A percentile compares a stretch with the other conserved stretches of the same genome.
phyloP scores from a whole-genome alignment of 2,329 filamentous ascomycete genomes.

The Pseudocercospora vitis region DNA sequence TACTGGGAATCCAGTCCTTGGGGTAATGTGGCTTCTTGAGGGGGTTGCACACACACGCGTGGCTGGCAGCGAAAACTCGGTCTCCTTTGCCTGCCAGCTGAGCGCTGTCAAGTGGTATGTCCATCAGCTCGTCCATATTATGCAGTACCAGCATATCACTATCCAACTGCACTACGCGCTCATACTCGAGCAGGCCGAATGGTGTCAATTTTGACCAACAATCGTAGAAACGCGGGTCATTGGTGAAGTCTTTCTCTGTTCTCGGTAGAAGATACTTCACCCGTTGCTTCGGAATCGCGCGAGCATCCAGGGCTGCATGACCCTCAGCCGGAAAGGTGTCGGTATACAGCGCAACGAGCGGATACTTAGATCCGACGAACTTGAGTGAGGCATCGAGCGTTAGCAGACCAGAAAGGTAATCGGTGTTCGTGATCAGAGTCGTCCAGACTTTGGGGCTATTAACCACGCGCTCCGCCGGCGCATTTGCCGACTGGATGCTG shows the following conservation, averaged over 20 bases:
- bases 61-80: conserved; percentile 76
- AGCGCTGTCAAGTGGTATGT: conserved; percentile 67
- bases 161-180: conserved; percentile 79
- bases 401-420: conserved; percentile 78
- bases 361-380: conserved; percentile 65
- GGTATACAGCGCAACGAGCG: conserved; percentile 80
- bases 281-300: conserved; percentile 67
- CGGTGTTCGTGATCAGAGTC: conserved; percentile 79
- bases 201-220: conserved; percentile 85
- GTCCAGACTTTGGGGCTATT: conserved; percentile 68
- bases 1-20: conserved; percentile 63
- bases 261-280: conserved; percentile 73
- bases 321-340: conserved; percentile 69
- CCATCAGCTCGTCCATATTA: conserved; percentile 94
- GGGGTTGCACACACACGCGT: conserved; percentile 86
- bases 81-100: conserved; percentile 54
- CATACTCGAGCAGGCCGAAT: conserved; percentile 74
- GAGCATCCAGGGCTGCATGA: conserved; percentile 65
- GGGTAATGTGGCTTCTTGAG: conserved; percentile 77
- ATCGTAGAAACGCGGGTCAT: conserved; percentile 83
- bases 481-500: conserved; percentile 29
- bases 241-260: conserved; percentile 64
- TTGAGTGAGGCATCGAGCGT: conserved; percentile 78
- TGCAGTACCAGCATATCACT: conserved; percentile 79
- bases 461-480: conserved; percentile 34